Conservation (phyloP, 805 yeast genomes). For the Kuraishia capsulata region DNA sequence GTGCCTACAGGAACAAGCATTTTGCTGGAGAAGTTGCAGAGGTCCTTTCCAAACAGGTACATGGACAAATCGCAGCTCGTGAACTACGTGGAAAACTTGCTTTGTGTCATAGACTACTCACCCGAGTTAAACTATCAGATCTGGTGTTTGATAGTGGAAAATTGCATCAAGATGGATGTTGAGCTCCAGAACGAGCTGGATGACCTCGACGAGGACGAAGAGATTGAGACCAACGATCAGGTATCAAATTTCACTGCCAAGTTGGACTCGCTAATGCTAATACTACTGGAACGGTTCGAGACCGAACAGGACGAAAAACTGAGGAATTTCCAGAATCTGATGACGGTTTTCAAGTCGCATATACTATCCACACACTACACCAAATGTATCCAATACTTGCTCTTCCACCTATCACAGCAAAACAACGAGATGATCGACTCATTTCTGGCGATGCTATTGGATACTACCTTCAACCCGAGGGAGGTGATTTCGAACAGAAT, state of each 20-base stretch:
- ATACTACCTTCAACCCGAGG: conserved; percentile 63
- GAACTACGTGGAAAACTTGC: conserved; percentile 58
- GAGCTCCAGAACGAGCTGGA: conserved; percentile 85
- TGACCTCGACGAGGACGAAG: conserved; percentile 70
- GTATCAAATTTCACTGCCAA: conserved; percentile 52
- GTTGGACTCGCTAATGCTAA: conserved; percentile 58
- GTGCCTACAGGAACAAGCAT: conserved; percentile 76
- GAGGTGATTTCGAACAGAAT: conserved; percentile 69
- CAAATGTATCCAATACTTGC: conserved; percentile 73
- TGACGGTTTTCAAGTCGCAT: conserved; percentile 57
- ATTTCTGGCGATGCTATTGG: conserved; percentile 71
- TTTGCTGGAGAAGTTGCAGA: conserved; percentile 48
- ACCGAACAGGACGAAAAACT: conserved; percentile 26
- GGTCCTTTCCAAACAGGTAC: conserved; percentile 74
- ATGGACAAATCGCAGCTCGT: conserved; percentile 42
- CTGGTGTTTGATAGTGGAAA: conserved; percentile 77
- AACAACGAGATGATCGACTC: conserved; percentile 81
- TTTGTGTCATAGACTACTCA: conserved; percentile 57
- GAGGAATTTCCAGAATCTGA: not conserved
- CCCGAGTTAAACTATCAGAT: conserved; percentile 63
- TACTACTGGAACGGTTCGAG: conserved; percentile 44
- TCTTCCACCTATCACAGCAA: conserved; percentile 75
- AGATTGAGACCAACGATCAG: conserved; percentile 24
- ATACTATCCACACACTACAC: conserved; percentile 90
- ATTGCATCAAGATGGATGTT: conserved; percentile 79